phyloP scores from a whole-genome alignment of 768 basidiomycete genomes.

The Leccinum imitatum region DNA sequence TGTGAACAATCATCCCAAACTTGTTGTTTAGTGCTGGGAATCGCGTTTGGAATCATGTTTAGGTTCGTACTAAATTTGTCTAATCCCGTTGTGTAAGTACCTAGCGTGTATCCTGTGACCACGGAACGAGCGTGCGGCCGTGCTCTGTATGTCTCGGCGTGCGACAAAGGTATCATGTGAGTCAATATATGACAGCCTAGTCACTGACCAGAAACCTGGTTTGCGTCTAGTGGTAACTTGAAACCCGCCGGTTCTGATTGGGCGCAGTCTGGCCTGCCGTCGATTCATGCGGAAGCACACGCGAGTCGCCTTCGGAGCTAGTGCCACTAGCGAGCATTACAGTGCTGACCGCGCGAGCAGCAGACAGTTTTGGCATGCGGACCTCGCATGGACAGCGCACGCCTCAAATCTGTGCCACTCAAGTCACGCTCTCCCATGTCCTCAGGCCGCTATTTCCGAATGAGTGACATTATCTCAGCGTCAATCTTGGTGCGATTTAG shows the following conservation, averaged over 20 bases:
- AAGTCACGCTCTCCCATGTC: conserved; percentile 1
- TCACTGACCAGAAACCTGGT: neutral
- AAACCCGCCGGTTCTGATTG: neutral
- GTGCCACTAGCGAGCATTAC: neutral
- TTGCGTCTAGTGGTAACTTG: neutral
- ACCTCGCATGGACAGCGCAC: conserved; percentile 13
- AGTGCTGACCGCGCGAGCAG: neutral
- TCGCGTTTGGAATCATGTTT: too few relatives aligned
- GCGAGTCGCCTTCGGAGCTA: neutral
- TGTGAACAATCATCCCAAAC: too few relatives aligned
- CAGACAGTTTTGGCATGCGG: conserved; percentile 1
- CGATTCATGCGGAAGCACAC: neutral
- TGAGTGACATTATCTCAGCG: conserved; percentile 12
- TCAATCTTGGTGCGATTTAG: conserved; percentile 14
- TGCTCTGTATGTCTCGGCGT: neutral
- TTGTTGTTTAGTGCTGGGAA: too few relatives aligned
- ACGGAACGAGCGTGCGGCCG: neutral
- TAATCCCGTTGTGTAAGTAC: too few relatives aligned
- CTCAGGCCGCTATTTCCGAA: conserved; percentile 1
- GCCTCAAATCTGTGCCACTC: neutral
- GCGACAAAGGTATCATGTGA: neutral
- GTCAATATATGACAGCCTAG: neutral
- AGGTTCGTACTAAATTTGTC: too few relatives aligned
- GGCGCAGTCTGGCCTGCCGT: neutral
- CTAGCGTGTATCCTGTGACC: neutral